These are phyloP conservation scores for Cyathus striatus DNA, from an alignment of 768 basidiomycete species.

Conservation along the genomic window DNA sequence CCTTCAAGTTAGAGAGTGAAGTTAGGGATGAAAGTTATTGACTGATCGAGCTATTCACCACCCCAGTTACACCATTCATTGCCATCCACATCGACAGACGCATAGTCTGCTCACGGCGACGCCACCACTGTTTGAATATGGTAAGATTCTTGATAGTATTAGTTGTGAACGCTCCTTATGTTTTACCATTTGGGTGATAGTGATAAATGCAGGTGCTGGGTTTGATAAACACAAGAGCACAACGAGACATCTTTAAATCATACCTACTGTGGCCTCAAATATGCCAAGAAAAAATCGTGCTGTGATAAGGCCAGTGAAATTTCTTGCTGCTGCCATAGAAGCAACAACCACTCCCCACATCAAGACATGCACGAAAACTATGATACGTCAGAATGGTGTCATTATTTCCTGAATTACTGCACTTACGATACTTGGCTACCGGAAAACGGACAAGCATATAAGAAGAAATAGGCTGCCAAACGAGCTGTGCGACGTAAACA, in stretches of 20 bases:
- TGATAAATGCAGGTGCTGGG: conserved; percentile 41
- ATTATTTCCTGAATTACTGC: conserved; percentile 1
- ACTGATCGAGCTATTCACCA: conserved; percentile 17
- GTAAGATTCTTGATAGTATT: too few species aligned
- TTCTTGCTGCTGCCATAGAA: conserved; percentile 28
- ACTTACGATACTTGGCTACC: conserved; percentile 31
- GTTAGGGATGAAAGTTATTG: conserved; percentile 1
- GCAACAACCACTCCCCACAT: conserved; percentile 37
- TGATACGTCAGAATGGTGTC: neutral
- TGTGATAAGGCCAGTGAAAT: conserved; percentile 34
- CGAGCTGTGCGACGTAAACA: conserved; percentile 38
- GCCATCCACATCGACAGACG: conserved; percentile 37
- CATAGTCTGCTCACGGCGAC: conserved; percentile 40
- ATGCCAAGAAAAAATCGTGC: conserved; percentile 39
- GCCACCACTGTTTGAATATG: conserved; percentile 46
- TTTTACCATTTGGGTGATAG: conserved; percentile 38
- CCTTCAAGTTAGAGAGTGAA: conserved; percentile 9
- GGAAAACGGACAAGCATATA: conserved; percentile 35
- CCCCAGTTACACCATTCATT: conserved; percentile 34
- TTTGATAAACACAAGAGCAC: conserved; percentile 45
- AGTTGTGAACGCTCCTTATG: too few species aligned
- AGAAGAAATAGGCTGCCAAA: conserved; percentile 38
- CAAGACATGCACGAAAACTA: conserved; percentile 31
- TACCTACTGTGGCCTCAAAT: conserved; percentile 41
- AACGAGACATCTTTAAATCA: conserved; percentile 3